Conservation (phyloP, 2,329 filamentous ascomycete genomes). For the Fusarium torreyae region DNA sequence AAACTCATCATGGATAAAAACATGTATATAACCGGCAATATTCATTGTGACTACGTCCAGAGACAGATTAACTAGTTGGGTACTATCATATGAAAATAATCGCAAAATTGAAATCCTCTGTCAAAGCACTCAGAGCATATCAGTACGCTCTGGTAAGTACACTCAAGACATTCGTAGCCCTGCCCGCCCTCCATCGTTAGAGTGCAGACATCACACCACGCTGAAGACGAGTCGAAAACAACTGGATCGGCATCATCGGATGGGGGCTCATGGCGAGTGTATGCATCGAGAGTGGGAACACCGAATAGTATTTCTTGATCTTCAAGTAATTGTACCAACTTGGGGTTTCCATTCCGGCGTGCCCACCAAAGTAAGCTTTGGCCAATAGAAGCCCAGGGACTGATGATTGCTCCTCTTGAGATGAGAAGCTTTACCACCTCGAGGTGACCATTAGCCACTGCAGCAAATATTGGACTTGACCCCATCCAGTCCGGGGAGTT, state of each 20-base stretch:
- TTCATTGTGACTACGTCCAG: no score
- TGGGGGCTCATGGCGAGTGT: fast-evolving
- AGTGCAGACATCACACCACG: conserved; percentile 1
- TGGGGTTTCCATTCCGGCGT: fast-evolving
- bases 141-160: no score
- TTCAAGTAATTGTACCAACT: no score
- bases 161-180: fast-evolving
- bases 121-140: conserved; percentile 1
- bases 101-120: background rate
- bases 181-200: fast-evolving
- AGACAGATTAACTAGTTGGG: no score
- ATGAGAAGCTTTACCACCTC: background rate
- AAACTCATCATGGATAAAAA: no score
- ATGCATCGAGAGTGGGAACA: fast-evolving
- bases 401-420: fast-evolving
- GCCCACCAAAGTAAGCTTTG: background rate
- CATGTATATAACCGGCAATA: no score
- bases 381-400: fast-evolving
- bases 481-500: background rate
- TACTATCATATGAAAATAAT: fast-evolving
- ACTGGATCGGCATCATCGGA: fast-evolving
- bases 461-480: fast-evolving
- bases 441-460: background rate
- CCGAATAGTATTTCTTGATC: no score
- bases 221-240: fast-evolving